Percentiles rank a stretch among this genome's conserved stretches.
These are phyloP conservation scores for Dalbergia cochinchinensis DNA, from an alignment of 306 rosid species.

Conservation along the genomic window DNA sequence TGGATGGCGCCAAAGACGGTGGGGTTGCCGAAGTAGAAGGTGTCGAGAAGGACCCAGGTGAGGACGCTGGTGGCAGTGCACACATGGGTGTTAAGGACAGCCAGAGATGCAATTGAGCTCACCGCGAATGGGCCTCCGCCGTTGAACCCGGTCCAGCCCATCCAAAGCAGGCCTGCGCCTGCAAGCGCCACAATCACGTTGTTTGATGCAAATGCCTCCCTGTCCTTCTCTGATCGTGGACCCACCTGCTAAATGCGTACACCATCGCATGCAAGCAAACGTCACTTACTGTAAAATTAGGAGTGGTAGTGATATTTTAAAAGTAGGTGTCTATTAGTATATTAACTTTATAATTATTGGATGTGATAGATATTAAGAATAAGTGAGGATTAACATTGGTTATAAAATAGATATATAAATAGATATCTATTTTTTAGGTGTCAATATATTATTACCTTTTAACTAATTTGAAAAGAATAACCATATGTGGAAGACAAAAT, in stretches of 20 bases:
- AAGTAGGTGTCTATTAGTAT: no score
- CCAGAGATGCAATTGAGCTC: conserved; percentile 54
- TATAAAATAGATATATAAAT: no score
- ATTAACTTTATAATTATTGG: no score
- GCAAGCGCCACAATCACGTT: conserved; percentile 56
- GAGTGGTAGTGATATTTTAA: no score
- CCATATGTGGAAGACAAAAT: no score
- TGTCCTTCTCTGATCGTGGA: conserved; percentile 46
- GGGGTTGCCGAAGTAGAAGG: conserved; percentile 53
- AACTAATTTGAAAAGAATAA: no score
- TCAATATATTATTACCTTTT: no score
- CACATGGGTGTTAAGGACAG: conserved; percentile 61
- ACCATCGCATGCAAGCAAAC: neutral
- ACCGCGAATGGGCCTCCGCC: conserved; percentile 60
- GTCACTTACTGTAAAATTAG: no score
- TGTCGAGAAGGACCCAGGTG: conserved; percentile 54
- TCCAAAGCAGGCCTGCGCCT: conserved; percentile 68
- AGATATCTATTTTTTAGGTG: no score
- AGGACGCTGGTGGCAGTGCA: conserved; percentile 56
- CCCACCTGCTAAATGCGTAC: conserved; percentile 46
- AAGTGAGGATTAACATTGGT: no score
- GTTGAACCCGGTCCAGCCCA: conserved; percentile 73
- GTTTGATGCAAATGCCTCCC: conserved; percentile 45
- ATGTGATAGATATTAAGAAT: no score
- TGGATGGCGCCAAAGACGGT: conserved; percentile 59